Conservation (phyloP, 352 stramenopile genomes). For the Phytophthora pseudosyringae region DNA sequence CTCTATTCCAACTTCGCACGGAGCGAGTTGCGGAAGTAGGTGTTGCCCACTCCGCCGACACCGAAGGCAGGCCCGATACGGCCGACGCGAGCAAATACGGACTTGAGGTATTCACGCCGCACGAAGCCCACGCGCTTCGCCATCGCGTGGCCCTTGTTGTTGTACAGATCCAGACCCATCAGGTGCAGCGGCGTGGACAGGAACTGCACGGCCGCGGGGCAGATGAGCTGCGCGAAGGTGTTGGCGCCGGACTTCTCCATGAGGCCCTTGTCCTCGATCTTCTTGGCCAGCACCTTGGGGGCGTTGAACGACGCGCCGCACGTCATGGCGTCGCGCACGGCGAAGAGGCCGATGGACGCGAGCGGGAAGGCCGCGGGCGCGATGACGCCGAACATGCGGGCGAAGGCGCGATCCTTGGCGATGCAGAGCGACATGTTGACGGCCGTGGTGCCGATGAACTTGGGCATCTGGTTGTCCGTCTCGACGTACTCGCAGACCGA, state of each 20-base stretch:
- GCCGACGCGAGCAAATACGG: constrained; percentile 78
- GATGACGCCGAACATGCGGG: constrained; percentile 91
- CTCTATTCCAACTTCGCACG: constrained; percentile 48
- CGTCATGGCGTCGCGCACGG: constrained; percentile 85
- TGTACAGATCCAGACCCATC: constrained; percentile 91
- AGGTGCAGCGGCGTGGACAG: constrained; percentile 91
- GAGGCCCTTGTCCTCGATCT: constrained; percentile 58
- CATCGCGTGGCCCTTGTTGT: constrained; percentile 55
- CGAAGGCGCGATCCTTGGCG: constrained; percentile 92
- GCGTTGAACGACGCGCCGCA: constrained; percentile 90
- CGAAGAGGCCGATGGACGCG: constrained; percentile 86
- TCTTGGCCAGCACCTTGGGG: constrained; percentile 66
- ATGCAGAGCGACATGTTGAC: constrained; percentile 94
- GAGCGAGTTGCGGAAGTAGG: constrained; percentile 60
- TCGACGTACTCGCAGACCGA: constrained; percentile 84
- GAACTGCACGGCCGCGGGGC: constrained; percentile 86
- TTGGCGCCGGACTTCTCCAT: constrained; percentile 60
- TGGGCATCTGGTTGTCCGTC: constrained; percentile 83
- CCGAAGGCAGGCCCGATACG: constrained; percentile 91
- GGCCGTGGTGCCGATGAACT: constrained; percentile 88
- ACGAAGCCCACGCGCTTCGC: constrained; percentile 64
- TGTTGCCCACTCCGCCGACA: constrained; percentile 90
- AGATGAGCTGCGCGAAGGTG: constrained; percentile 82
- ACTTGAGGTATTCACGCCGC: constrained; percentile 86
- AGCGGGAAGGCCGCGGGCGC: constrained; percentile 78